phyloP scores from a whole-genome alignment of 2,329 filamentous ascomycete species.

The Elsinoe batatas region DNA sequence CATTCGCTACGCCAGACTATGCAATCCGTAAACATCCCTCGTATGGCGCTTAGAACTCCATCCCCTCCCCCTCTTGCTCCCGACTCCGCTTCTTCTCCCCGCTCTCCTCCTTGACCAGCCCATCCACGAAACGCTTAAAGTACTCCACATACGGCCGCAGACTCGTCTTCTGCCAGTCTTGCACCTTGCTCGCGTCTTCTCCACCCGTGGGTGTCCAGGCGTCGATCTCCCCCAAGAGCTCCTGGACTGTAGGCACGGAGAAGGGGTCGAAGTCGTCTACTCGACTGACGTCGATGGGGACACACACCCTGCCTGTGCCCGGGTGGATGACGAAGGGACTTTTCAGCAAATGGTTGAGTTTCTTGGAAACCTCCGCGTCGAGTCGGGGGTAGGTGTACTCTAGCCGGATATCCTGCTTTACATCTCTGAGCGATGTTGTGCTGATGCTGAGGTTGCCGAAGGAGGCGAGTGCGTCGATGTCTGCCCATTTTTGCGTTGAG shows the following conservation, averaged over 20 bases:
- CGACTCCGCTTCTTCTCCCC: slow-evolving; percentile 42
- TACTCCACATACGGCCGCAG: slow-evolving; percentile 86
- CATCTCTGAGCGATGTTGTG: slow-evolving; percentile 60
- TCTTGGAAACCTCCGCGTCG: slow-evolving; percentile 95
- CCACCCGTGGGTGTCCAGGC: slow-evolving; percentile 51
- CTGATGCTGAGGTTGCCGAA: slow-evolving; percentile 54
- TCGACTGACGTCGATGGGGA: slow-evolving; percentile 70
- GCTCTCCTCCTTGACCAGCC: slow-evolving; percentile 64
- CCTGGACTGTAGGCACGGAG: slow-evolving; percentile 76
- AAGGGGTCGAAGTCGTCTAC: slow-evolving; percentile 82
- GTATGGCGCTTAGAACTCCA: slow-evolving; percentile 51
- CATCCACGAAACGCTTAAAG: slow-evolving; percentile 72
- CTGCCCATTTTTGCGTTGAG: slow-evolving; percentile 79
- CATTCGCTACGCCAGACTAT: too few relatives aligned
- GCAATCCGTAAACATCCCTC: not conserved
- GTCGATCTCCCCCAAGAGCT: slow-evolving; percentile 77
- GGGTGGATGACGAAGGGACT: slow-evolving; percentile 94
- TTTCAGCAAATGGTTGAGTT: slow-evolving; percentile 95
- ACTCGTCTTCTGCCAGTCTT: slow-evolving; percentile 96
- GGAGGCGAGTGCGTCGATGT: slow-evolving; percentile 80
- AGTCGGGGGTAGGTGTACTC: slow-evolving; percentile 97
- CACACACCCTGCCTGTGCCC: slow-evolving; percentile 86
- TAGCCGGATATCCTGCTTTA: slow-evolving; percentile 90
- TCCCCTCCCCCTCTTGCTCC: slow-evolving; percentile 42
- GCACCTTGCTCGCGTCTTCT: slow-evolving; percentile 41